These are phyloP conservation scores for Ramaria sp. DNA, from an alignment of 768 basidiomycete genomes.

Conservation along the genomic window DNA sequence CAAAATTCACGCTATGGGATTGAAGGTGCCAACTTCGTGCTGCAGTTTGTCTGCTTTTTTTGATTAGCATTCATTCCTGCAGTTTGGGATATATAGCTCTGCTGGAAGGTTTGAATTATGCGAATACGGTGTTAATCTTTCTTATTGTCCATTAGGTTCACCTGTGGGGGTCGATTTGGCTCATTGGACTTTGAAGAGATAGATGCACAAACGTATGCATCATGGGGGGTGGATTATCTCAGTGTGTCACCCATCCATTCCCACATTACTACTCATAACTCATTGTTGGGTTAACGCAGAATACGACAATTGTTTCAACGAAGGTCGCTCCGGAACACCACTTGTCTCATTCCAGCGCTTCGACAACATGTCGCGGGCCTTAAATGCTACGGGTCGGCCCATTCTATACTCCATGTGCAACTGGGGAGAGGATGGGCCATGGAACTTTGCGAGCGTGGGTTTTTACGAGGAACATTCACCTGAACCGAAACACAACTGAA, in stretches of 20 bases:
- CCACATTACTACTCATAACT: not conserved
- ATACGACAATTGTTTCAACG: constrained; percentile 32
- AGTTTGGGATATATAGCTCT: constrained; percentile 8
- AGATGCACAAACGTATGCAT: constrained; percentile 29
- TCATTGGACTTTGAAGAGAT: constrained; percentile 29
- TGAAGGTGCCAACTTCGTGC: constrained; percentile 22
- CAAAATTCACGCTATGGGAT: constrained; percentile 22
- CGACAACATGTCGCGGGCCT: constrained; percentile 25
- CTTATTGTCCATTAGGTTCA: constrained; percentile 18
- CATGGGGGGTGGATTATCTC: constrained; percentile 28
- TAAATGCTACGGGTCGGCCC: constrained; percentile 28
- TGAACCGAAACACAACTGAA: too few relatives aligned
- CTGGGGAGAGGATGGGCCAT: constrained; percentile 30
- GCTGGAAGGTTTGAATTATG: constrained; percentile 2
- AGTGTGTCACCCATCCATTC: constrained; percentile 14
- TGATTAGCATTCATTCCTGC: not conserved
- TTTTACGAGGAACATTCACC: constrained; percentile 9
- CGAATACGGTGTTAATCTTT: not conserved
- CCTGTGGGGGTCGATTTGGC: constrained; percentile 27
- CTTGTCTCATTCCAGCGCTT: constrained; percentile 25
- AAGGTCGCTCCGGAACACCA: constrained; percentile 26
- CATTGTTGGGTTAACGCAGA: too few relatives aligned
- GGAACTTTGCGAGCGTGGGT: constrained; percentile 25
- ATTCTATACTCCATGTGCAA: constrained; percentile 30
- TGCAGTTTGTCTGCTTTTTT: not conserved